Percentiles rank a stretch among this genome's conserved stretches.
Conservation (phyloP, 768 basidiomycete species). For the Cantharellus anzutake region DNA sequence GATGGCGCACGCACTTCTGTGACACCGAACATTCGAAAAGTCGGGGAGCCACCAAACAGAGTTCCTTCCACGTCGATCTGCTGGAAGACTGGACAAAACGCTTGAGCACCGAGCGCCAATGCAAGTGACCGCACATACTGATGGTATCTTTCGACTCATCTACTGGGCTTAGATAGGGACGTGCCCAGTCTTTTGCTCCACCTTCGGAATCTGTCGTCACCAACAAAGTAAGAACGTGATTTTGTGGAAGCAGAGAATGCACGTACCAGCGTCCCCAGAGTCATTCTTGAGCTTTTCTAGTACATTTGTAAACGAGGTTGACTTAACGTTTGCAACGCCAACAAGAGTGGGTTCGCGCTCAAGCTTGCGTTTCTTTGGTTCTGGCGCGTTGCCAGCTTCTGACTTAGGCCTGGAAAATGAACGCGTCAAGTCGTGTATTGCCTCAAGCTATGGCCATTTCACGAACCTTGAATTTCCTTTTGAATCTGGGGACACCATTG, state of each 20-base stretch:
- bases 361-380: constrained; percentile 3
- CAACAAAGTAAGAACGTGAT: background rate
- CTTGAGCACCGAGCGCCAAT: background rate
- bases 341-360: background rate
- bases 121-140: constrained; percentile 24
- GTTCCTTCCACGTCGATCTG: constrained; percentile 84
- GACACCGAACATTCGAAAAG: constrained; percentile 68
- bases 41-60: constrained; percentile 27
- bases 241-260: background rate
- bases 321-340: background rate
- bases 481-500: background rate
- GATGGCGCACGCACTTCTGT: constrained; percentile 39
- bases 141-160: constrained; percentile 46
- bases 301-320: constrained; percentile 38
- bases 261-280: constrained; percentile 26
- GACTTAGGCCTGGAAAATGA: background rate
- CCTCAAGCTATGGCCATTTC: background rate
- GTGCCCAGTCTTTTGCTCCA: constrained; percentile 55
- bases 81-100: constrained; percentile 52
- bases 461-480: background rate
- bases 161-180: constrained; percentile 37
- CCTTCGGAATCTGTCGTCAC: constrained; percentile 42
- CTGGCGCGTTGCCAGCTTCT: background rate
- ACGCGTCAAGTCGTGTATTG: background rate
- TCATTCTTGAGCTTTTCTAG: constrained; percentile 42